Base-by-base conservation (phyloP, 768 basidiomycete genomes). In the Collybiopsis luxurians region DNA sequence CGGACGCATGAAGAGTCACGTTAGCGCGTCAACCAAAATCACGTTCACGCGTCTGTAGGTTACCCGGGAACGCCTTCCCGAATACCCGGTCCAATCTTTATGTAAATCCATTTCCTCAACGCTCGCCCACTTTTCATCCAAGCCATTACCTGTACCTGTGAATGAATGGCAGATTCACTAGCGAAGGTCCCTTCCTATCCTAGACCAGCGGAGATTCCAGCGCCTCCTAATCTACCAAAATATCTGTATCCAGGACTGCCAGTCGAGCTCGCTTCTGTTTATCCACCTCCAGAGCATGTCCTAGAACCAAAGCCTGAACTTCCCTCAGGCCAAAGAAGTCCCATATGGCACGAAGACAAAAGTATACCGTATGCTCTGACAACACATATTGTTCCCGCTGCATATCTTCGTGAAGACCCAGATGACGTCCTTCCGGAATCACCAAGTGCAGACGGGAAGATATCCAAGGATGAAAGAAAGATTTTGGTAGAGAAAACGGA, bases 341-440 rank as follows among this genome's bases (percentile, higher is more conserved):
- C 54, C 28, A 47, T 55, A 36, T 55, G 54, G 54, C 26, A n/a
- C 9, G 36, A 47, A 26, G 54, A 55, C 21, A 17, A 34, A 21
- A 17, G 45, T 30, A 55, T 55, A 7, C 54, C 54, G 3, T 85
- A 75, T 59, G 71, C 68, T 5, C 63, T 84, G 1, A 74, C 78
- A 1, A 83, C 83, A 0, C 84, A 87, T 58, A 57, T 87, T 24
- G 62, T 85, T 17, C 83, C 84, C 5, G 80, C 83, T 3, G 50
- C 50, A 0, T 73, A 78, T 57, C 71, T 82, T 27, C 74, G 84
- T 9, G 76, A 74, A 11, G 76, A 79, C 1, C 73, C 76, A 0
- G 63, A 71, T 47, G 67, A 74, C 4, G 75, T 78, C 1, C 55
- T 75, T 1, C 79, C 79, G 10, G 12, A 53, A 4, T 58, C 67